These are phyloP conservation scores for Lasiosphaeria miniovina DNA, from an alignment of 495 filamentous ascomycete species.

Conservation along the genomic window DNA sequence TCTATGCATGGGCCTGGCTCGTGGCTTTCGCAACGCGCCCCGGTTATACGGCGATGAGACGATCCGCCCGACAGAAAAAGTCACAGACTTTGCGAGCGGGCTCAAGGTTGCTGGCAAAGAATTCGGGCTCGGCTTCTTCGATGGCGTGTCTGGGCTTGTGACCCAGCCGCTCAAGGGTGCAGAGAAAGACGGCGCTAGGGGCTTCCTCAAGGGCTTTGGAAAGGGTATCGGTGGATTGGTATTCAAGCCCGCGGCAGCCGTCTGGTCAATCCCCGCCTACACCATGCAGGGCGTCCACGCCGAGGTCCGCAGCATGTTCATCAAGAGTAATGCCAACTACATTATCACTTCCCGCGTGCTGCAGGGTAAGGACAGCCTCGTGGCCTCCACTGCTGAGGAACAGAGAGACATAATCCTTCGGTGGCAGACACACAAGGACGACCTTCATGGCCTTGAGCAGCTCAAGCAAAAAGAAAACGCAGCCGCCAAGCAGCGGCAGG, in stretches of 20 bases:
- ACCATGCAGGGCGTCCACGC: slow-evolving; percentile 73
- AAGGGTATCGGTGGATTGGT: slow-evolving; percentile 71
- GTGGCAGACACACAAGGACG: slow-evolving; percentile 54
- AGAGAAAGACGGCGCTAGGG: slow-evolving; percentile 63
- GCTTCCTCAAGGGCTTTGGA: slow-evolving; percentile 71
- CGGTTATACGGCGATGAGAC: slow-evolving; percentile 75
- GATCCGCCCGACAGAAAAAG: slow-evolving; percentile 64
- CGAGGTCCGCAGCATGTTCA: slow-evolving; percentile 62
- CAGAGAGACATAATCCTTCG: slow-evolving; percentile 53
- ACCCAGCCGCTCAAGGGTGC: slow-evolving; percentile 67
- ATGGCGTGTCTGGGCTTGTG: slow-evolving; percentile 69
- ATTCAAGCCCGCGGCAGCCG: slow-evolving; percentile 64
- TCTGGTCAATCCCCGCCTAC: slow-evolving; percentile 70
- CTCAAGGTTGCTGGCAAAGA: slow-evolving; percentile 64
- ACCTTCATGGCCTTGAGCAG: slow-evolving; percentile 47
- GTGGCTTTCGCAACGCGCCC: slow-evolving; percentile 83
- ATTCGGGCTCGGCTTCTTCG: slow-evolving; percentile 64
- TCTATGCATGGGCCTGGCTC: slow-evolving; percentile 70
- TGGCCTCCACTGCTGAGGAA: slow-evolving; percentile 47
- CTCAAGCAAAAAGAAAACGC: slow-evolving; percentile 38
- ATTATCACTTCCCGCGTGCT: slow-evolving; percentile 68
- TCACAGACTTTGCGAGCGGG: slow-evolving; percentile 67
- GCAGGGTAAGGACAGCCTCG: slow-evolving; percentile 66
- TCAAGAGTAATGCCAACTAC: slow-evolving; percentile 62
- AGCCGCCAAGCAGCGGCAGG: background rate